A percentile compares a stretch with the other conserved stretches of the same genome.
These are phyloP conservation scores for Ramaria rubella DNA, from an alignment of 768 basidiomycete genomes.

Conservation along the genomic window DNA sequence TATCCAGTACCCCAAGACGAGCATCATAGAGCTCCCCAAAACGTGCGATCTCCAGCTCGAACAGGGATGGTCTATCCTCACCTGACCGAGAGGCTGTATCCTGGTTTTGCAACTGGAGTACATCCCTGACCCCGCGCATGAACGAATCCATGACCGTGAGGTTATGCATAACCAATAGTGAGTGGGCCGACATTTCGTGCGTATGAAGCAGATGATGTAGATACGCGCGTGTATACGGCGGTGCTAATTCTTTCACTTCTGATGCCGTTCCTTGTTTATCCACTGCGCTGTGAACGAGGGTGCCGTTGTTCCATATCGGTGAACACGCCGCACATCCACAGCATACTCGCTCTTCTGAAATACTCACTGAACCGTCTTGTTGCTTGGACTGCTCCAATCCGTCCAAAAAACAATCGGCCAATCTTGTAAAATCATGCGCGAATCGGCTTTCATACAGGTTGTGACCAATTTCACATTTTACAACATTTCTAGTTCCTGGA, in stretches of 20 bases:
- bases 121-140: conserved; percentile 48
- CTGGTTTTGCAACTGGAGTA: conserved; percentile 17
- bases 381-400: conserved; percentile 9
- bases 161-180: conserved; percentile 72
- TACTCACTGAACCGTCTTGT: not conserved
- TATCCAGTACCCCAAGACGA: conserved; percentile 36
- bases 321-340: conserved; percentile 57
- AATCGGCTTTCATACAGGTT: conserved; percentile 62
- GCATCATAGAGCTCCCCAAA: conserved; percentile 52
- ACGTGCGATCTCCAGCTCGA: conserved; percentile 37
- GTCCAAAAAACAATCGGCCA: conserved; percentile 39
- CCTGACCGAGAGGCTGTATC: not conserved
- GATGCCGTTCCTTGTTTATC: conserved; percentile 21
- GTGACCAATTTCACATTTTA: conserved; percentile 42
- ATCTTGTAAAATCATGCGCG: conserved; percentile 50
- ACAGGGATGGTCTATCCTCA: conserved; percentile 23
- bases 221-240: conserved; percentile 51
- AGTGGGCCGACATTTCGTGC: conserved; percentile 85
- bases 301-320: conserved; percentile 31
- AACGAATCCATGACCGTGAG: conserved; percentile 60
- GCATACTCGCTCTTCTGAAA: conserved; percentile 10
- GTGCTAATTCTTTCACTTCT: conserved; percentile 25
- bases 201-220: conserved; percentile 80
- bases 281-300: conserved; percentile 39
- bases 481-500: not conserved